Evolutionary conservation across 2,329 filamentous ascomycete genomes (phyloP), one percentile per base, ranked within the genome.

Genomic region (Fusarium penzigii): DNA sequence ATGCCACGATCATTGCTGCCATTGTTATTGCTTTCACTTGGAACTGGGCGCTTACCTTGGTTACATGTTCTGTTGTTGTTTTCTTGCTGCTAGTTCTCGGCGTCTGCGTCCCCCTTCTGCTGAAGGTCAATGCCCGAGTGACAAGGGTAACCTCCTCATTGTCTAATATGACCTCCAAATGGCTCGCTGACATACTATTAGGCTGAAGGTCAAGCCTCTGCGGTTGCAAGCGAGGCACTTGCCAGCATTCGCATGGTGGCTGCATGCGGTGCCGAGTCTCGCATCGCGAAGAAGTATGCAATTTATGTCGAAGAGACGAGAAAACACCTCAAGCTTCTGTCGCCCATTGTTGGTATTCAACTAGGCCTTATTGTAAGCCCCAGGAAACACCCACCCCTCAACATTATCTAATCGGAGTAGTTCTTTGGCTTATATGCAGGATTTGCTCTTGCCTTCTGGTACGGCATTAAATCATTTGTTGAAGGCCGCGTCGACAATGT

Each of bases 361-460:
- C 81, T 84, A 49, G 76, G 78, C 3, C 69, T 81, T 1, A 65
- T 85, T 14, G 73, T 75, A 55, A 51, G 52, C 51, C 14, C 7
- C 20, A 25, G 7, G 11, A 16, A 7, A 9, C 10, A 14, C 12
- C 13, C 1, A 4, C n/a, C 11, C 36, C 11, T 5, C 10, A 20
- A 32, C 6, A 7, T 32, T 42, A 43, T 29, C 60, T 65, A 46
- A 67, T 32, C 34, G 3, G 8, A 6, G 3, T 38, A 78, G 71
- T 84, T 83, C 68, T 84, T 85, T 46, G 75, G 75, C 3, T 65
- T 81, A 1, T 82, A 78, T 50, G 66, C 71, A 3, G 73, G 78
- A 0, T 85, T 86, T 55, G 79, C 77, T 2, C 72, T 87, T 17
- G 73, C 78, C 8, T 88, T 88, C 56, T 87, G 83, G 83, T 87